phyloP scores from a whole-genome alignment of 805 yeast species.

The Metschnikowia shivogae region DNA sequence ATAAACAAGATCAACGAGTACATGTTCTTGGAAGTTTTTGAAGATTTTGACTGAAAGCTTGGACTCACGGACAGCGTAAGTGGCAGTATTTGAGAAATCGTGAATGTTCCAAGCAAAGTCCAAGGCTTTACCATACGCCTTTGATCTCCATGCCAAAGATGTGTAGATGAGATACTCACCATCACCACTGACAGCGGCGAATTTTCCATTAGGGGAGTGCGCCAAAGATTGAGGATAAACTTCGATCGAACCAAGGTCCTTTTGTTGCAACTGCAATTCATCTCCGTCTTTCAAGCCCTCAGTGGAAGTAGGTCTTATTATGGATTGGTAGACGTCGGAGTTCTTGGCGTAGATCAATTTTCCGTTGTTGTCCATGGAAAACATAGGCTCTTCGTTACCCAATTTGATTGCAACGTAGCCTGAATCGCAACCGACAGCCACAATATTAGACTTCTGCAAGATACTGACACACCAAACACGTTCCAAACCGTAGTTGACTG shows the following conservation, averaged over 20 bases:
- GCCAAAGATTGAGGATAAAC: constrained; percentile 80
- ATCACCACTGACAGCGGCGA: constrained; percentile 95
- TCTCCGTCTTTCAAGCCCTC: constrained; percentile 79
- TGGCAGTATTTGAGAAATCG: constrained; percentile 52
- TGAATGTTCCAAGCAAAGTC: constrained; percentile 96
- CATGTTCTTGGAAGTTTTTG: constrained; percentile 80
- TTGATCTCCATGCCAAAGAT: constrained; percentile 97
- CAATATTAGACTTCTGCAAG: constrained; percentile 64
- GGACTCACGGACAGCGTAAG: constrained; percentile 78
- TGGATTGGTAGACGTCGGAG: constrained; percentile 81
- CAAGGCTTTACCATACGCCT: constrained; percentile 81
- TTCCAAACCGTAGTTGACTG: constrained; percentile 86
- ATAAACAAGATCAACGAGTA: constrained; percentile 61
- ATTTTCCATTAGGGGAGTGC: constrained; percentile 97
- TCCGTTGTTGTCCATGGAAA: constrained; percentile 91
- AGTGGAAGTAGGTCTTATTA: constrained; percentile 61
- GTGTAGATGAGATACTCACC: constrained; percentile 96
- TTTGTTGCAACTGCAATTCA: constrained; percentile 66
- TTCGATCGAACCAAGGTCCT: constrained; percentile 93
- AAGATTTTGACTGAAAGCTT: constrained; percentile 61
- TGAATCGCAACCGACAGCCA: constrained; percentile 92
- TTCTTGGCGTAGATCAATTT: constrained; percentile 89
- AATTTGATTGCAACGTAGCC: constrained; percentile 85
- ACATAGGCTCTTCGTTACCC: constrained; percentile 91
- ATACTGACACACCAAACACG: constrained; percentile 94